phyloP scores from a whole-genome alignment of 805 yeast genomes.

The Ascoidea asiatica region DNA sequence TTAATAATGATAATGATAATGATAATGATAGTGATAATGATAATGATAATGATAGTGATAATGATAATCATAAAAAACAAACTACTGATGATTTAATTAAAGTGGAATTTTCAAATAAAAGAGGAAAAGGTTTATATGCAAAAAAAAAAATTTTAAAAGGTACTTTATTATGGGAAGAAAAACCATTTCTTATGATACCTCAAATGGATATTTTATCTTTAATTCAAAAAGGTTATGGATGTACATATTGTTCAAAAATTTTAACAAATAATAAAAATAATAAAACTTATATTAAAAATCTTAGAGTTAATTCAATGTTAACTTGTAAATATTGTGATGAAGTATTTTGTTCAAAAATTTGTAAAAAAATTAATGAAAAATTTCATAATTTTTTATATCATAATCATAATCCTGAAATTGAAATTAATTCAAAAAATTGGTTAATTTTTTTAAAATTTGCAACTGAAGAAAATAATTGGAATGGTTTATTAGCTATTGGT shows the following conservation, averaged over 20 bases:
- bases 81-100: conserved; percentile 28
- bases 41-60: neutral
- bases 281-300: conserved; percentile 15
- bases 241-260: conserved; percentile 58
- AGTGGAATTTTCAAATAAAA: conserved; percentile 32
- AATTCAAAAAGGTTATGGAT: conserved; percentile 49
- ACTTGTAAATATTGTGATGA: conserved; percentile 55
- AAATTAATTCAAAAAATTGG: conserved; percentile 37
- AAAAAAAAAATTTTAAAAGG: conserved; percentile 32
- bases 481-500: conserved; percentile 53
- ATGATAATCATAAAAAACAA: neutral
- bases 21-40: neutral
- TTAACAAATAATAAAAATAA: conserved; percentile 15
- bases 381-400: conserved; percentile 50
- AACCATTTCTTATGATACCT: conserved; percentile 47
- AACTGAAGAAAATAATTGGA: conserved; percentile 43
- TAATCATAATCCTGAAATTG: conserved; percentile 20
- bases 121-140: conserved; percentile 54
- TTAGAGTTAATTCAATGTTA: conserved; percentile 22
- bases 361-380: conserved; percentile 36
- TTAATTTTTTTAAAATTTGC: conserved; percentile 45
- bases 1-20: neutral
- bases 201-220: conserved; percentile 52
- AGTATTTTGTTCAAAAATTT: conserved; percentile 55
- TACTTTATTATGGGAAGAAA: conserved; percentile 48